Base-by-base conservation (phyloP, 2,329 filamentous ascomycete genomes). In the Aspergillus sp. region DNA sequence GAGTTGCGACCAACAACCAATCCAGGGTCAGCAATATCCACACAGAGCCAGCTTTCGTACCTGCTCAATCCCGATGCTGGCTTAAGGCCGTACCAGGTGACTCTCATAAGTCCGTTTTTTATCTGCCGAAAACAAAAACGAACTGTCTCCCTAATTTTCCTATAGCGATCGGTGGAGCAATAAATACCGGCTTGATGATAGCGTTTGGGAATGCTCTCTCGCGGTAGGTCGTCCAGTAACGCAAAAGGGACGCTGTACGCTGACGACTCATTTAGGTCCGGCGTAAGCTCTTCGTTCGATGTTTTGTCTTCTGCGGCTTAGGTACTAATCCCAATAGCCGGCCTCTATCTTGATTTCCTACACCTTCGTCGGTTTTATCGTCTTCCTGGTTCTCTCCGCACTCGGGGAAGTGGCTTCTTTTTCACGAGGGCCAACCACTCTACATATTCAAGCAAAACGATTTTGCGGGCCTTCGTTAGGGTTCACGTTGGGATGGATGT, bases 361-460 rank as follows among this genome's bases (percentile, higher is more conserved):
- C 49, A 71, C 70, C 1, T 57, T 71, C 22, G 70, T 75, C 36
- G 73, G 73, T 4, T 64, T 74, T 24, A 54, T 93, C 45, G 89
- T 92, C 61, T 93, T 86, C 73, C 76, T 90, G 39, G 89, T 93
- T 63, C 90, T 93, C 84, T 86, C 85, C 53, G 87, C 85, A 41
- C 82, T 93, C 5, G 90, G 89, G 55, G 89, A 93, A 73, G 92
- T 93, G 85, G 88, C 89, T 12, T 84, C 89, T 51, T 93, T 89
- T 88, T 74, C 93, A 41, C 90, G 90, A 47, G 81, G 90, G 66
- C 83, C 85, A 58, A 84, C 86, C 68, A 90, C 89, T 62, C 92
- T 93, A 73, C 88, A 89, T 49, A 89, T 88, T 64, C 92, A 93
- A 71, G 90, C 90, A 18, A 81, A 85, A 57, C 83, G 90, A 43